Percentiles rank a stretch among this genome's conserved stretches.
Conservation (phyloP, 208 protist genomes). For the Trypanosoma theileri region DNA sequence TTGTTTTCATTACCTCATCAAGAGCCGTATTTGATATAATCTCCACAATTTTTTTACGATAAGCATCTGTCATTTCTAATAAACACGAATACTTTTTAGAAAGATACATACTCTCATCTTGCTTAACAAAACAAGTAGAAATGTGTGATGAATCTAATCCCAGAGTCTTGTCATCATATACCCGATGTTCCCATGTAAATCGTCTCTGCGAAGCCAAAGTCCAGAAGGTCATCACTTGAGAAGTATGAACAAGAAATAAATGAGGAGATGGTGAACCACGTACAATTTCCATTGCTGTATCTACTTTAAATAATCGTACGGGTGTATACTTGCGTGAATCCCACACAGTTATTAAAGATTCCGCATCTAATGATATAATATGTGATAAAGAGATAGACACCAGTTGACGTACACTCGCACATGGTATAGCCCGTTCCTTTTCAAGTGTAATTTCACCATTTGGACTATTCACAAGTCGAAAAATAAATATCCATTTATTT, state of each 20-base stretch:
- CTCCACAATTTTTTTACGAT: constrained; percentile 22
- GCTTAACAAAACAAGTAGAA: neutral
- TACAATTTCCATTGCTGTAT: constrained; percentile 13
- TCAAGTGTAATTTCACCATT: neutral
- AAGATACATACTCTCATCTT: constrained; percentile 3
- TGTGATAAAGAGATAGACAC: constrained; percentile 3
- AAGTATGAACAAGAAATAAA: constrained; percentile 2
- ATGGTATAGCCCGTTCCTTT: constrained; percentile 24
- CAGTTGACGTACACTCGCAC: constrained; percentile 18
- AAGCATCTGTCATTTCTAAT: constrained; percentile 24
- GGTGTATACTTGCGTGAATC: constrained; percentile 15
- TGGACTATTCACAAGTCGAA: constrained; percentile 2
- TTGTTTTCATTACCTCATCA: neutral
- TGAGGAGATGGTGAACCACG: neutral
- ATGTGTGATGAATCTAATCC: neutral
- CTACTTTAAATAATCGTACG: constrained; percentile 25
- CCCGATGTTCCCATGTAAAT: constrained; percentile 18
- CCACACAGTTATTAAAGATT: constrained; percentile 28
- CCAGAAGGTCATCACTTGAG: constrained; percentile 6
- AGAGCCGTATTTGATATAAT: neutral
- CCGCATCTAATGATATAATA: constrained; percentile 22
- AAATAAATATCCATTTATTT: constrained; percentile 23
- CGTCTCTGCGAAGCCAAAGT: neutral
- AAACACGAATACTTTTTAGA: constrained; percentile 15
- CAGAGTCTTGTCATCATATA: neutral